Evolutionary conservation across 108 stramenopile genomes (phyloP).

Genomic region (Discostella stelligeroides): DNA sequence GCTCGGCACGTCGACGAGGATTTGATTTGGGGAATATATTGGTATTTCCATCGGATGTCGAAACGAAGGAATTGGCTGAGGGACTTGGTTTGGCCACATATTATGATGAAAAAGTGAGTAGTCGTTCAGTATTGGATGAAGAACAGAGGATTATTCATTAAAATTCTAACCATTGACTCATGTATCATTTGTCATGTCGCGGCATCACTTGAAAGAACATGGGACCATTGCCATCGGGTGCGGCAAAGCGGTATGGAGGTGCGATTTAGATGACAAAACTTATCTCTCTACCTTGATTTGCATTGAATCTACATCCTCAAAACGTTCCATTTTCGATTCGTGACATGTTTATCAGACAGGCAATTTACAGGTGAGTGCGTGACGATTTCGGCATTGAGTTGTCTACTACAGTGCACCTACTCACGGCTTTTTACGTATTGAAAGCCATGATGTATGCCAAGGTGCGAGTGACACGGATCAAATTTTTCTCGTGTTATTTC

Average conservation of each 20-base stretch:
- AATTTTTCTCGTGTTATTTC: background rate
- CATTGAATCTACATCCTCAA: too few relatives aligned
- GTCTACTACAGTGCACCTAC: background rate
- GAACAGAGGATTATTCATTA: background rate
- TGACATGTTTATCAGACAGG: background rate
- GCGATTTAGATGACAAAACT: background rate
- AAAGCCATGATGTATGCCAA: slow-evolving; percentile 90
- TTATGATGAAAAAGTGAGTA: slow-evolving; percentile 72
- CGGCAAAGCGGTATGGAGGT: slow-evolving; percentile 64
- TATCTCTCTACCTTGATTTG: background rate
- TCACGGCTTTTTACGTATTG: background rate
- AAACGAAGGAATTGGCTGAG: slow-evolving; percentile 74
- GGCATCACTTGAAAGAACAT: slow-evolving; percentile 45
- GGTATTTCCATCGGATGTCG: slow-evolving; percentile 79
- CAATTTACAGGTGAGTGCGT: background rate
- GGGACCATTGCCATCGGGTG: slow-evolving; percentile 55
- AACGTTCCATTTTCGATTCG: background rate
- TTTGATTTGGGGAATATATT: slow-evolving; percentile 60
- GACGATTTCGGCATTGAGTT: background rate
- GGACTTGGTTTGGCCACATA: slow-evolving; percentile 70
- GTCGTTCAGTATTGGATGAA: too few relatives aligned
- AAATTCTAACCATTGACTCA: background rate
- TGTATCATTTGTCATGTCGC: background rate
- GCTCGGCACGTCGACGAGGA: slow-evolving; percentile 53
- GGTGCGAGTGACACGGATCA: slow-evolving; percentile 12